Percentiles rank a stretch among this genome's conserved stretches.
Conservation (phyloP, 306 rosid species). For the Dryas alaskensis region DNA sequence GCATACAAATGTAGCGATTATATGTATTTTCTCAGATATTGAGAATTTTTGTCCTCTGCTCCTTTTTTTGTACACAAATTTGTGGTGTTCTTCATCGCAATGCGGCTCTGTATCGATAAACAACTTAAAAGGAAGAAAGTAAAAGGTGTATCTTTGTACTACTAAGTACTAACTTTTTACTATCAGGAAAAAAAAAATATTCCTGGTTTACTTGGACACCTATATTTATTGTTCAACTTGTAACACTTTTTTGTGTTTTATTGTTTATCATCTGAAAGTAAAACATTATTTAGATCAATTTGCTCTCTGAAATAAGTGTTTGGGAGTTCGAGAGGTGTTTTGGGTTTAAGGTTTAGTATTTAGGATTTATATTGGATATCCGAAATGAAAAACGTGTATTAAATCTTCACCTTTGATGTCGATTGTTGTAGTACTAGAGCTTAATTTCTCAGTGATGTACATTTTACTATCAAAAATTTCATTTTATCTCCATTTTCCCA, state of each 20-base stretch:
- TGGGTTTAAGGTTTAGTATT: too few relatives aligned
- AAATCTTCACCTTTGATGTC: neutral
- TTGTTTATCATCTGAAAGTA: neutral
- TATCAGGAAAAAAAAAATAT: neutral
- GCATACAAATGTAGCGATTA: neutral
- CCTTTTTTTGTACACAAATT: constrained; percentile 10
- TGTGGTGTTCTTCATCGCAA: constrained; percentile 1
- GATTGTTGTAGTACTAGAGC: neutral
- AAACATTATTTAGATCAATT: neutral
- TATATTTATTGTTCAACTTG: neutral
- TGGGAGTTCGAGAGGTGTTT: too few relatives aligned
- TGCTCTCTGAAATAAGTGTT: neutral
- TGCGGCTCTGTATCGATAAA: constrained; percentile 14
- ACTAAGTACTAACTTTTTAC: neutral
- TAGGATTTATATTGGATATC: too few relatives aligned
- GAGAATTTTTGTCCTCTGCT: constrained; percentile 14
- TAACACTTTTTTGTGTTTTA: neutral
- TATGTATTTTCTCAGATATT: neutral
- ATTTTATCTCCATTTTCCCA: neutral
- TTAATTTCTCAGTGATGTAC: neutral
- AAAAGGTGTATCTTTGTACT: constrained; percentile 24
- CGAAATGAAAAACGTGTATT: neutral
- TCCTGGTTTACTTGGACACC: neutral
- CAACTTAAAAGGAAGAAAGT: constrained; percentile 8
- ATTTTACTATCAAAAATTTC: neutral